phyloP scores from a whole-genome alignment of 306 rosid species.

The Hippophae rhamnoides region DNA sequence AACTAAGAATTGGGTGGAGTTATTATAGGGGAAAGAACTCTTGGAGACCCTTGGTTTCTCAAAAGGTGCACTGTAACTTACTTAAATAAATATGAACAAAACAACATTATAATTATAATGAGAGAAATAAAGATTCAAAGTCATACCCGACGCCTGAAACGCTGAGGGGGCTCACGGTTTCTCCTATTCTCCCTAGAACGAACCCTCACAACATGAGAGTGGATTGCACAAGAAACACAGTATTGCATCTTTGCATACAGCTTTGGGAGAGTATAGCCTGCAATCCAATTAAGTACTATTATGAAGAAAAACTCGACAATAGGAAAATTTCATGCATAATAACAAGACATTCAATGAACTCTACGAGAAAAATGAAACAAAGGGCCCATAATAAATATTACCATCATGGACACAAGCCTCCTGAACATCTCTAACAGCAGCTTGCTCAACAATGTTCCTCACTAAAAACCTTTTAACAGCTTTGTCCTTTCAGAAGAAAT shows the following conservation, averaged over 20 bases:
- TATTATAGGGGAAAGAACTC: no score
- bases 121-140: neutral
- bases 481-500: conserved; percentile 48
- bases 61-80: no score
- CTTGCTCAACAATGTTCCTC: conserved; percentile 94
- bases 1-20: no score
- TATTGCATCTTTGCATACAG: conserved; percentile 96
- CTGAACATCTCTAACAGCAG: conserved; percentile 34
- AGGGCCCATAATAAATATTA: conserved; percentile 16
- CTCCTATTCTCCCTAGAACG: conserved; percentile 88
- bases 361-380: neutral
- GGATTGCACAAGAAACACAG: conserved; percentile 94
- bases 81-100: neutral
- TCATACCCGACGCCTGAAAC: conserved; percentile 85
- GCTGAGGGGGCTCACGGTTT: conserved; percentile 88
- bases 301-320: neutral
- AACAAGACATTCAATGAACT: neutral
- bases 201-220: conserved; percentile 95
- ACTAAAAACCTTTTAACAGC: conserved; percentile 69
- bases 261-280: conserved; percentile 88
- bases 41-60: no score
- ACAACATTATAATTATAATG: neutral
- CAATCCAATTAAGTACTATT: neutral
- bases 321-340: neutral
- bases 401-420: conserved; percentile 96